These are phyloP conservation scores for Solanum piurae DNA, from an alignment of 257 asterid genomes.

Conservation along the genomic window DNA sequence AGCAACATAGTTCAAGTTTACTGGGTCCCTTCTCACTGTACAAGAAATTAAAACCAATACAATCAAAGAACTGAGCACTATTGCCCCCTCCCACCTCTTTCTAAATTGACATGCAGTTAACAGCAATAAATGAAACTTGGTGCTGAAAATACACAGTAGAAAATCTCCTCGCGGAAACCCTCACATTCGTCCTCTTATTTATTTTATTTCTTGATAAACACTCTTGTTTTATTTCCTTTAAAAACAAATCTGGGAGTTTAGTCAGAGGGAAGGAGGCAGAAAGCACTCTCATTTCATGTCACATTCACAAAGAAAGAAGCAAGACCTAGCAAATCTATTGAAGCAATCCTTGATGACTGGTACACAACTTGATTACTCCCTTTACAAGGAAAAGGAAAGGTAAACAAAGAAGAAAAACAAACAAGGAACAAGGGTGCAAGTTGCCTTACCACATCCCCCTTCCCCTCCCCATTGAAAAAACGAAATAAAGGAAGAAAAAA, in stretches of 20 bases:
- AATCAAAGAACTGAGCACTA: neutral
- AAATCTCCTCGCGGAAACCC: neutral
- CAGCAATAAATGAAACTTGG: neutral
- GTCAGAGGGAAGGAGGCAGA: neutral
- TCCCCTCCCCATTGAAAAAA: neutral
- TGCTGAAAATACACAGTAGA: neutral
- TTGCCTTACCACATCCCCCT: neutral
- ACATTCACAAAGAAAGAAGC: neutral
- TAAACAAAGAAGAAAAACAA: neutral
- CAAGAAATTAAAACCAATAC: neutral
- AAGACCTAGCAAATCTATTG: neutral
- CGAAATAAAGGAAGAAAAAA: neutral
- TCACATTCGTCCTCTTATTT: neutral
- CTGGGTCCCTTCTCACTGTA: conserved; percentile 30
- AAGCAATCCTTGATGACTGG: neutral
- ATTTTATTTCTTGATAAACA: neutral
- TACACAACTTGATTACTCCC: neutral
- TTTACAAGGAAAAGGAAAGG: neutral
- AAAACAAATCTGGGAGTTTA: neutral
- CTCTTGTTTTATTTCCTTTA: neutral
- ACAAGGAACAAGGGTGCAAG: neutral
- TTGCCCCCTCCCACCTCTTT: neutral
- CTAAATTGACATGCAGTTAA: neutral
- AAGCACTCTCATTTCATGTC: neutral
- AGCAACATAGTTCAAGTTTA: conserved; percentile 54